Evolutionary conservation across 176 grass and related monocot genomes (phyloP).

Genomic region (Coix lacrymajobi): DNA sequence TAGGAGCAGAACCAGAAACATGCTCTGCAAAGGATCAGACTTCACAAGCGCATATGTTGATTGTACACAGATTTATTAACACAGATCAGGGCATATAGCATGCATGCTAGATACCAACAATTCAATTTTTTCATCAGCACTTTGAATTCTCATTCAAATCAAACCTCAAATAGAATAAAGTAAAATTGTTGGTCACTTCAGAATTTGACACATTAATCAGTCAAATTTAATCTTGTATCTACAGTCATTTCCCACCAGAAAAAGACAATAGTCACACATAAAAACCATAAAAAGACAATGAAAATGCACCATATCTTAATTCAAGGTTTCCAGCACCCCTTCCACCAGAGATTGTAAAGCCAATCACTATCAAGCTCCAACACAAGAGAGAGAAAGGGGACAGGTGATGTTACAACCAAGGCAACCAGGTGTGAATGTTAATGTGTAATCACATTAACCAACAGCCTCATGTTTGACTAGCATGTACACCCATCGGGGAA

Average conservation of each 20-base stretch:
- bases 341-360: background rate
- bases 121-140: background rate
- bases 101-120: background rate
- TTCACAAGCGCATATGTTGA: background rate
- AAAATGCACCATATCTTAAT: background rate
- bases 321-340: background rate
- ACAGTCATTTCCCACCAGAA: background rate
- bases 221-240: background rate
- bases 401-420: background rate
- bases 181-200: background rate
- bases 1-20: background rate
- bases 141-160: background rate
- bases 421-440: background rate
- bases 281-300: background rate
- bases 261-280: too few species aligned
- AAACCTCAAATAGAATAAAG: background rate
- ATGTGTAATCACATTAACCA: constrained; percentile 1
- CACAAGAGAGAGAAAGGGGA: background rate
- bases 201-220: background rate
- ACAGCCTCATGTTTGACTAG: constrained; percentile 5
- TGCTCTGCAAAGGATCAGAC: background rate
- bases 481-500: background rate
- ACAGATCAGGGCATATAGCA: background rate
- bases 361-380: constrained; percentile 10
- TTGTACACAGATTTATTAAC: background rate